A percentile compares a stretch with the other conserved stretches of the same genome.
phyloP scores from a whole-genome alignment of 331 rosid genomes.

The Pyracantha coccinea region DNA sequence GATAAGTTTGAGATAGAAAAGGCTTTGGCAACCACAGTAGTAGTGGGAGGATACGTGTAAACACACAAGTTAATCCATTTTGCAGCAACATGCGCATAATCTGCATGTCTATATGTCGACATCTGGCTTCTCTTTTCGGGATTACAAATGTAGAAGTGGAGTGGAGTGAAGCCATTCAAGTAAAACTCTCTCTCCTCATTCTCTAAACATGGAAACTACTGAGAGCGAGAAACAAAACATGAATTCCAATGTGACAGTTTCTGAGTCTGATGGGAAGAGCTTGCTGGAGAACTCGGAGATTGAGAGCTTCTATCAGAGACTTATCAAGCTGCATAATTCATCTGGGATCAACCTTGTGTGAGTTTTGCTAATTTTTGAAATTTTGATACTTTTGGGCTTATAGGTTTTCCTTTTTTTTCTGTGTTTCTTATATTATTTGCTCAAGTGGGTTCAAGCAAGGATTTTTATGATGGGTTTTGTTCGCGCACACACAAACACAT shows the following conservation, averaged over 20 bases:
- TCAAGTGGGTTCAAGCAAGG: not conserved
- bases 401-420: not conserved
- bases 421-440: not conserved
- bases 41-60: not conserved
- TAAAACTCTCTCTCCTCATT: not conserved
- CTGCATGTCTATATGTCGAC: not conserved
- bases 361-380: slow-evolving; percentile 2
- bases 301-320: slow-evolving; percentile 20
- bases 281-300: slow-evolving; percentile 10
- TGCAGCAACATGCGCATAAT: not conserved
- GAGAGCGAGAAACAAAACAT: slow-evolving; percentile 3
- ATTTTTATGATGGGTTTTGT: not conserved
- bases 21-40: no score
- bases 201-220: slow-evolving; percentile 10
- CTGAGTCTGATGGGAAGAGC: slow-evolving; percentile 10
- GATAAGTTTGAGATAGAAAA: no score
- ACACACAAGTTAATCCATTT: not conserved
- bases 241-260: not conserved
- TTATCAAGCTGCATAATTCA: slow-evolving; percentile 13
- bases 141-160: not conserved
- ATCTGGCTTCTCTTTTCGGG: not conserved
- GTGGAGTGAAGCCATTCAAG: not conserved
- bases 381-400: not conserved
- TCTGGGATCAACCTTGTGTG: slow-evolving; percentile 26
- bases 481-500: no score